phyloP scores from a whole-genome alignment of 2,329 filamentous ascomycete species.

The Talaromyces sp. region DNA sequence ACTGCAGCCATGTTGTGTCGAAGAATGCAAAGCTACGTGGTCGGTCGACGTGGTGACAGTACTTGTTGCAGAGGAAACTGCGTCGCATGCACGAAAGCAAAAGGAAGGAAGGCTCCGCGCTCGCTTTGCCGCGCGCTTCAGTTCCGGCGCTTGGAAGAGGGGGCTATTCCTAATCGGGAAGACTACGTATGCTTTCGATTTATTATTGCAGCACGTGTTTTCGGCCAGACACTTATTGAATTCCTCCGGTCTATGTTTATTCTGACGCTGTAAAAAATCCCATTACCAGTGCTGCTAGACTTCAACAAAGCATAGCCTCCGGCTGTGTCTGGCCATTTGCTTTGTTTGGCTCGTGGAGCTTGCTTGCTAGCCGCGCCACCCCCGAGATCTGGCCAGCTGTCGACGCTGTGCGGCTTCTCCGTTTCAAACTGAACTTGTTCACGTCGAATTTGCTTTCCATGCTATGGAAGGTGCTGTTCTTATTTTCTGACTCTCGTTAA shows the following conservation, averaged over 20 bases:
- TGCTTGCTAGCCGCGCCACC: constrained; percentile 3
- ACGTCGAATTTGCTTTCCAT: constrained; percentile 16
- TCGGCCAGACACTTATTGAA: not conserved
- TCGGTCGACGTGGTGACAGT: not conserved
- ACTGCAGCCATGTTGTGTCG: constrained; percentile 32
- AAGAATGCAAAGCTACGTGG: not conserved
- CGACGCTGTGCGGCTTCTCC: constrained; percentile 3
- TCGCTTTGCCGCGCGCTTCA: constrained; percentile 8
- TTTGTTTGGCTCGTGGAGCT: constrained; percentile 12
- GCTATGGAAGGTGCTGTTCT: constrained; percentile 29
- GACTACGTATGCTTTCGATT: not conserved
- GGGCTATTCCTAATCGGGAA: constrained; percentile 9
- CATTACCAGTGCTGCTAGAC: not conserved
- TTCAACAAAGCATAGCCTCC: not conserved
- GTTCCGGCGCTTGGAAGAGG: constrained; percentile 1
- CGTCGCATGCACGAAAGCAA: not conserved
- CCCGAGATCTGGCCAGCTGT: constrained; percentile 12
- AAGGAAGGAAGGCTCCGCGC: not conserved
- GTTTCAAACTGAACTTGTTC: constrained; percentile 13
- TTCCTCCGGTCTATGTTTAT: not conserved
- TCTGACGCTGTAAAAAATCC: not conserved
- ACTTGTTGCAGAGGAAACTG: not conserved
- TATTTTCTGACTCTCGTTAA: constrained; percentile 33
- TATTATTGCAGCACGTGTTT: not conserved
- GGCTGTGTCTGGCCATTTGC: not conserved